These are phyloP conservation scores for Peronospora destructor DNA, from an alignment of 352 stramenopile species.

Conservation along the genomic window DNA sequence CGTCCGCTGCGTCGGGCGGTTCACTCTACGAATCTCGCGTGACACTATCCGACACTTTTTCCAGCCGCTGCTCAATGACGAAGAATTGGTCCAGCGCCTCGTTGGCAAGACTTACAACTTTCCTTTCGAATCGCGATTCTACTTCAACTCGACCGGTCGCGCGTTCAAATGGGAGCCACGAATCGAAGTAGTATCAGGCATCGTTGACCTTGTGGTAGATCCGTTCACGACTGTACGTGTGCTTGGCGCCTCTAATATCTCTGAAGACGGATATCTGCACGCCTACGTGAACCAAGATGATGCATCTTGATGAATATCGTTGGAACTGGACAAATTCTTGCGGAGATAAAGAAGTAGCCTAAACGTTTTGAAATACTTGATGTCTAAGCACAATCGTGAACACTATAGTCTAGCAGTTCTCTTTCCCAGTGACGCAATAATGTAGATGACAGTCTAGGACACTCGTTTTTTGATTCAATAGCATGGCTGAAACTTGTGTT, in stretches of 20 bases:
- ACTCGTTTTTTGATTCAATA: too few species aligned
- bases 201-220: conserved; percentile 49
- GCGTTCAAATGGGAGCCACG: conserved; percentile 49
- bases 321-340: not conserved
- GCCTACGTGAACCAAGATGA: conserved; percentile 33
- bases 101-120: conserved; percentile 55
- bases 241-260: conserved; percentile 42
- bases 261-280: conserved; percentile 45
- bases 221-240: conserved; percentile 52
- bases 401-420: too few species aligned
- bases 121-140: conserved; percentile 45
- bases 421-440: too few species aligned
- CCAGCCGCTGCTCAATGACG: conserved; percentile 43
- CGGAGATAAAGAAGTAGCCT: too few species aligned
- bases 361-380: too few species aligned
- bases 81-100: conserved; percentile 54
- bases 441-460: too few species aligned
- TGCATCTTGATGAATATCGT: too few species aligned
- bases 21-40: conserved; percentile 47
- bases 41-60: conserved; percentile 66
- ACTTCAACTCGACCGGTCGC: conserved; percentile 44
- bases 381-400: too few species aligned
- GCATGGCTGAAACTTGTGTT: too few species aligned
- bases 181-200: conserved; percentile 39
- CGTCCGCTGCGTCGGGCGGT: conserved; percentile 37